These are phyloP conservation scores for Gymnopus androsaceus DNA, from an alignment of 1,284 basidiomycete species.

Conservation along the genomic window DNA sequence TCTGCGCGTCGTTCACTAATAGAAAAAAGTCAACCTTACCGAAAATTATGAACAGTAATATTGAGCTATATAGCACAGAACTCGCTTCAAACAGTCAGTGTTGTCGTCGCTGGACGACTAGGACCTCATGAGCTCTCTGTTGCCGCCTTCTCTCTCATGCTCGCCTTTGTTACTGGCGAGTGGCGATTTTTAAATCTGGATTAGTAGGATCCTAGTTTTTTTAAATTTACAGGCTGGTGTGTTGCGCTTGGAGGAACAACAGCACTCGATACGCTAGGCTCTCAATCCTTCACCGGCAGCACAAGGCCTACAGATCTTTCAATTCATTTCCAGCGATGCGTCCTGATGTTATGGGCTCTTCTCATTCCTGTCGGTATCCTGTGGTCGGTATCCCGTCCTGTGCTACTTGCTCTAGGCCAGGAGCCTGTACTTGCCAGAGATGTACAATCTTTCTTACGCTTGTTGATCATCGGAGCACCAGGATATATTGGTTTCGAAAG, in stretches of 20 bases:
- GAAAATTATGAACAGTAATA: slow-evolving; percentile 50
- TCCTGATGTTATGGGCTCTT: slow-evolving; percentile 62
- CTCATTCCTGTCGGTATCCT: slow-evolving; percentile 61
- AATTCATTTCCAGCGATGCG: slow-evolving; percentile 68
- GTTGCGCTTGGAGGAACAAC: slow-evolving; percentile 77
- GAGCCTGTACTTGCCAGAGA: background rate
- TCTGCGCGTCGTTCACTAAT: background rate
- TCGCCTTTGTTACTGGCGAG: slow-evolving; percentile 77
- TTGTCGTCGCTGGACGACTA: slow-evolving; percentile 63
- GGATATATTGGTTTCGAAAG: slow-evolving; percentile 77
- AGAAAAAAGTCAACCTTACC: no score
- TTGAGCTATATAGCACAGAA: slow-evolving; percentile 72
- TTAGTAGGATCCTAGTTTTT: slow-evolving; percentile 50
- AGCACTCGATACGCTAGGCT: slow-evolving; percentile 75
- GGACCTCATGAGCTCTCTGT: slow-evolving; percentile 70
- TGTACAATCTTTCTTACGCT: slow-evolving; percentile 63
- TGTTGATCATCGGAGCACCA: slow-evolving; percentile 65
- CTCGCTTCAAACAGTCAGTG: slow-evolving; percentile 66
- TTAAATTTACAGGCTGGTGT: slow-evolving; percentile 58
- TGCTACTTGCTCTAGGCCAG: slow-evolving; percentile 67
- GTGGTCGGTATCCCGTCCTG: slow-evolving; percentile 62
- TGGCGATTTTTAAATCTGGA: slow-evolving; percentile 24
- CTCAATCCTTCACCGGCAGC: slow-evolving; percentile 71
- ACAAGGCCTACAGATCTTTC: slow-evolving; percentile 59
- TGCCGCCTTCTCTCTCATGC: slow-evolving; percentile 73